Conservation (phyloP, 148 eudicot species). For the Drosera capensis region DNA sequence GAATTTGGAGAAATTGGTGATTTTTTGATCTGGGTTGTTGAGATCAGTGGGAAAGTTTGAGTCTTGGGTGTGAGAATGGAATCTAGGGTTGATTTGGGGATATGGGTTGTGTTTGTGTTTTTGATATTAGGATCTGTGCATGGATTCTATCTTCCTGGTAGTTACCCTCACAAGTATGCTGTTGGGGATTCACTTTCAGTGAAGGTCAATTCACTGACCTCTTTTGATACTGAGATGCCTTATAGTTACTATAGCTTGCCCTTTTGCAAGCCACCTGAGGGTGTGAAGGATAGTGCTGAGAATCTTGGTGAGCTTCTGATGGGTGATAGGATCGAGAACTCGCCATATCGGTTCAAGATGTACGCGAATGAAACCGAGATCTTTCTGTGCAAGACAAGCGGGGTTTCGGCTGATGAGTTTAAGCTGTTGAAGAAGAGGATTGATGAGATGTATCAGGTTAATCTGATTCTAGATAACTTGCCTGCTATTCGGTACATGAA, state of each 20-base stretch:
- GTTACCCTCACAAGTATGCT: constrained; percentile 13
- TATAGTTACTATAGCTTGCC: constrained; percentile 15
- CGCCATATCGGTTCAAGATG: constrained; percentile 14
- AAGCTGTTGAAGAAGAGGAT: constrained; percentile 17
- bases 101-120: constrained; percentile 11
- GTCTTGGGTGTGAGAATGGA: constrained; percentile 3
- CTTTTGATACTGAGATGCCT: constrained; percentile 14
- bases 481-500: constrained; percentile 11
- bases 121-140: constrained; percentile 2
- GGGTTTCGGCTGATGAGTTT: constrained; percentile 11
- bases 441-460: constrained; percentile 19
- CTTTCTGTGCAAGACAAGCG: constrained; percentile 5
- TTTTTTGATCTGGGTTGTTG: constrained; percentile 5
- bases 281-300: constrained; percentile 15
- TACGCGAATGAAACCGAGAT: constrained; percentile 9
- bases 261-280: constrained; percentile 9
- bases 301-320: constrained; percentile 14
- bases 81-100: constrained; percentile 4
- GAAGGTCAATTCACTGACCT: constrained; percentile 14
- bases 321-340: constrained; percentile 19
- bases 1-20: too few relatives aligned
- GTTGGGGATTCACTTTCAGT: constrained; percentile 8
- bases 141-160: constrained; percentile 17
- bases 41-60: constrained; percentile 2
- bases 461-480: constrained; percentile 16